Evolutionary conservation across 768 basidiomycete genomes (phyloP).

Genomic region (Hemileccinum rubropunctum): DNA sequence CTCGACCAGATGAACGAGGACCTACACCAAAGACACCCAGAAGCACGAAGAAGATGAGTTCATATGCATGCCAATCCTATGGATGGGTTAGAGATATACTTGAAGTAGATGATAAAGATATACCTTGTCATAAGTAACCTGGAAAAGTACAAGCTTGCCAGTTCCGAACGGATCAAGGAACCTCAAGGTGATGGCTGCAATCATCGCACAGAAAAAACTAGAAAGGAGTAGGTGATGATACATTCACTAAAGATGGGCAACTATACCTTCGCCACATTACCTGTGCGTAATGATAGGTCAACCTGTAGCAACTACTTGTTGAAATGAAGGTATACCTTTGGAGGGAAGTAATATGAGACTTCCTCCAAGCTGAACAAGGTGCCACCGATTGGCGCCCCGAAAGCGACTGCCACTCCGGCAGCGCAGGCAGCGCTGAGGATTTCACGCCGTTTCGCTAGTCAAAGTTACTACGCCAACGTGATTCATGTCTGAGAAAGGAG

Average conservation of each 20-base stretch:
- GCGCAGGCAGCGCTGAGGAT: constrained; percentile 95
- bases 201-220: constrained; percentile 97
- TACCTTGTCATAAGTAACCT: constrained; percentile 86
- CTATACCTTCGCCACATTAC: constrained; percentile 91
- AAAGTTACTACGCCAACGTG: not conserved
- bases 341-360: constrained; percentile 95
- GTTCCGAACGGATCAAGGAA: constrained; percentile 95
- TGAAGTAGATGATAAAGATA: not conserved
- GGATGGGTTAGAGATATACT: constrained; percentile 2
- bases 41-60: constrained; percentile 79
- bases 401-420: constrained; percentile 95
- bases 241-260: not conserved
- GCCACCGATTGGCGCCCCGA: constrained; percentile 95
- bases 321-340: constrained; percentile 54
- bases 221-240: constrained; percentile 13
- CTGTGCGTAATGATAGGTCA: constrained; percentile 34
- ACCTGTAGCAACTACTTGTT: not conserved
- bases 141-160: constrained; percentile 89
- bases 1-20: constrained; percentile 3
- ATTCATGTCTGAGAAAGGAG: not conserved
- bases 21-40: constrained; percentile 88
- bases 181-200: constrained; percentile 91
- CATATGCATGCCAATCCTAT: constrained; percentile 91
- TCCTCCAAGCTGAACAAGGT: constrained; percentile 93
- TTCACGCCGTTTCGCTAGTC: constrained; percentile 84